Base-by-base conservation (phyloP, 441 rosid genomes). In the Aquilaria agallochum region DNA sequence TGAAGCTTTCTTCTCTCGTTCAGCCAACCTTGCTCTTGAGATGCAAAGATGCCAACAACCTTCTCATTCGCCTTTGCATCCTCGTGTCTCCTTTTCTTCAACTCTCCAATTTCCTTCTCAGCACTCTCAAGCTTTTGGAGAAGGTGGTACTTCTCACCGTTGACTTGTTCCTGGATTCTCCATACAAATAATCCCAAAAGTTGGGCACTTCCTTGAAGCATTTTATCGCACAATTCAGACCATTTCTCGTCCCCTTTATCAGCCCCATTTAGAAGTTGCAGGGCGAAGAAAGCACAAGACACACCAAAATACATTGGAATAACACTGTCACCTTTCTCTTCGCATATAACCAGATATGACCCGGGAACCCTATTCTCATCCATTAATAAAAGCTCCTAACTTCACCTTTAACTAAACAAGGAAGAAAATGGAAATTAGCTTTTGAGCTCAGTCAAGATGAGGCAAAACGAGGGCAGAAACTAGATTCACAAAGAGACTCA, bases 31-130 rank as follows among this genome's bases (percentile, higher is more conserved):
- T 94, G 97, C 70, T 90, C 93, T 46, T 86, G 95, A 3, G 87
- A 80, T 4, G 97, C 95, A 69, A 83, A 79, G 52, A 94, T 90
- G 53, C 95, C 63, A 32, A 89, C 96, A 60, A 87, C 97, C 65
- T 89, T 94, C 87, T 94, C 98, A 47, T 90, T 94, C 5, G 98
- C 98, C 71, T 74, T 89, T 2, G 92, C 97, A 56, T 88, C 97
- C 75, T 85, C 95, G 0, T 59, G 81, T 63, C 97, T 81, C 58
- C 73, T 62, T 72, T 82, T 80, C 84, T 81, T 85, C 60, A 90
- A 57, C 76, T 74, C 87, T 53, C 63, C 74, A 30, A 87, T 83
- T 79, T 80, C 87, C 55, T 66, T 71, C 65, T 80, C 82, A 31
- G 85, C 83, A 30, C 53, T 68, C 74, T 81, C 80, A 11, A 90